Conservation (phyloP, 139 green algal species). For the Picochlorum sp. region DNA sequence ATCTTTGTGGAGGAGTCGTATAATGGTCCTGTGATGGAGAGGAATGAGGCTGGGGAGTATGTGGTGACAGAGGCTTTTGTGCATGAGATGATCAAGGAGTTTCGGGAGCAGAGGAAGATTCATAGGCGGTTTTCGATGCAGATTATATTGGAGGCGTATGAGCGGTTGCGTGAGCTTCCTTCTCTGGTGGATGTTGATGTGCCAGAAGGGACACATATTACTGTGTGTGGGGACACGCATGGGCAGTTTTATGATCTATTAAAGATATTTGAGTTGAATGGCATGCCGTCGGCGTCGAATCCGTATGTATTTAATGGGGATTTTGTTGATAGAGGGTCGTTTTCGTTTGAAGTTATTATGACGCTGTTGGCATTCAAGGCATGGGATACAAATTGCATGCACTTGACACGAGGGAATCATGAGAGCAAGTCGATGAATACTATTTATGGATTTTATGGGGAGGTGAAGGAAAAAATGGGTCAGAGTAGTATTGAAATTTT, state of each 20-base stretch:
- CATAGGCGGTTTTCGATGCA: constrained; percentile 65
- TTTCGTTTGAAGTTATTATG: constrained; percentile 88
- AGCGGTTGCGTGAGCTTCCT: constrained; percentile 45
- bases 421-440: constrained; percentile 93
- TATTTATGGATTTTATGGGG: constrained; percentile 93
- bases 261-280: constrained; percentile 95
- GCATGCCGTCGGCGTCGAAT: constrained; percentile 70
- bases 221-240: constrained; percentile 86
- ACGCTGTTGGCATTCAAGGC: constrained; percentile 87
- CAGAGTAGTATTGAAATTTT: constrained; percentile 72
- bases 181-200: constrained; percentile 72
- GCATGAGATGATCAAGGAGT: constrained; percentile 79
- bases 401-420: constrained; percentile 92
- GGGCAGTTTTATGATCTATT: constrained; percentile 92
- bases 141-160: constrained; percentile 46
- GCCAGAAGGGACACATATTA: constrained; percentile 50
- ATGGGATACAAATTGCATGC: constrained; percentile 65
- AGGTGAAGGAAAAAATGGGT: constrained; percentile 78
- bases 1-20: constrained; percentile 81
- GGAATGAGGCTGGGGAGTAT: constrained; percentile 48
- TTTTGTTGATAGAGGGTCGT: constrained; percentile 92
- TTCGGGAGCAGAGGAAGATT: constrained; percentile 76
- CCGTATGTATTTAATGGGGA: constrained; percentile 97
- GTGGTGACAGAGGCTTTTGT: constrained; percentile 78
- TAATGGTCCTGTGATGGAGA: constrained; percentile 69